Evolutionary conservation across 2,329 filamentous ascomycete genomes (phyloP).

Genomic region (Apiospora pterosperma): DNA sequence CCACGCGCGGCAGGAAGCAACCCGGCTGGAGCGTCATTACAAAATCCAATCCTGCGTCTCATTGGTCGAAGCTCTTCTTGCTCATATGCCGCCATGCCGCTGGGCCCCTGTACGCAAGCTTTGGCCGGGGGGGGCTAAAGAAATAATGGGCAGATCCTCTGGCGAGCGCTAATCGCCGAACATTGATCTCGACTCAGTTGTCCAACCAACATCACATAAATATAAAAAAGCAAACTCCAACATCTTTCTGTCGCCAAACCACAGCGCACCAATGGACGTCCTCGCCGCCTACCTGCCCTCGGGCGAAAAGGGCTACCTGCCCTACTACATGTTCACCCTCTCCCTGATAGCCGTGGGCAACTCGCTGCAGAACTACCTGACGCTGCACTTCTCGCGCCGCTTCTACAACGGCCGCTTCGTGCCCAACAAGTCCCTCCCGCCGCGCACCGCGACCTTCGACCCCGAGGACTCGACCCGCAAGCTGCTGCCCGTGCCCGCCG

Average conservation of each 20-base stretch:
- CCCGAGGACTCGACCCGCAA: conserved; percentile 53
- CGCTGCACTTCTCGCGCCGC: conserved; percentile 77
- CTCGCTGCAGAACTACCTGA: conserved; percentile 77
- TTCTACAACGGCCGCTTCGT: conserved; percentile 73
- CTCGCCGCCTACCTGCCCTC: conserved; percentile 39
- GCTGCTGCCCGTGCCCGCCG: conserved; percentile 40
- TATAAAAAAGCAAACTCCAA: neutral
- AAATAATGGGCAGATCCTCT: neutral
- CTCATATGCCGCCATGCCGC: neutral
- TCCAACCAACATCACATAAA: neutral
- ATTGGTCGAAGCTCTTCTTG: neutral
- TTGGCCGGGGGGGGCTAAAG: neutral
- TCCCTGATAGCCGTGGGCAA: conserved; percentile 81
- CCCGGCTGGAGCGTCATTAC: neutral
- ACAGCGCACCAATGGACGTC: conserved; percentile 37
- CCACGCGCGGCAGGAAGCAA: neutral
- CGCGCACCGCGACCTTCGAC: conserved; percentile 39
- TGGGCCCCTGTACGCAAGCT: neutral
- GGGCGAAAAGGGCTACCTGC: conserved; percentile 49
- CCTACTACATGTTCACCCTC: conserved; percentile 65
- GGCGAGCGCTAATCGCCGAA: neutral
- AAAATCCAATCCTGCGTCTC: neutral
- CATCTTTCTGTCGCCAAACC: neutral
- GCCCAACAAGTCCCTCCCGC: conserved; percentile 42
- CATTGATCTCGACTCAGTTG: neutral